Base-by-base conservation (phyloP, 2,329 filamentous ascomycete genomes). In the Fusarium mexicanum region DNA sequence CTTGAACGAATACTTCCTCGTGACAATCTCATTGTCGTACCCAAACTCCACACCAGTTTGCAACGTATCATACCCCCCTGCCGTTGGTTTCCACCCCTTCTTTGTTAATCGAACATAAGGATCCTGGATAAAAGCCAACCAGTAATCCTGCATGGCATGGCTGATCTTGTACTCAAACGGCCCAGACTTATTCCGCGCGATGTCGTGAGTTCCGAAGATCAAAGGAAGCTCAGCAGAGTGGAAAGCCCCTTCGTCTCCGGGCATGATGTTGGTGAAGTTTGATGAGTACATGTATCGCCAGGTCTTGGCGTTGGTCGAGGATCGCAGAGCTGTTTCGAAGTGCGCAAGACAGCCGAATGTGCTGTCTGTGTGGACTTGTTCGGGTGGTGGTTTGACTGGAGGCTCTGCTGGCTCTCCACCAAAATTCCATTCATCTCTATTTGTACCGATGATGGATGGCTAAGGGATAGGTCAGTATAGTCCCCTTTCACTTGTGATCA, bases 211-310 rank as follows among this genome's bases (percentile, higher is more conserved):
- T 22, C 62, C 64, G 10, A 67, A 60, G 16, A 67, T 60, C 6
- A 67, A 11, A 12, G 64, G 64, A 3, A 67, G 62, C 5, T 67
- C 62, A 4, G 64, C 62, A 12, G 29, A 38, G 11, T 67, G 64
- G 3, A 29, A 67, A 12, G 62, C 44, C 0, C 64, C 64, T 3
- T 60, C 31, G 11, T 46, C n/a, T 13, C 51, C 44, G 6, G 64
- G 62, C 62, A 67, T 67, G 20, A 67, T 67, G 11, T 67, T 67
- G 38, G 64, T 67, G 1, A 67, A 67, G 20, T 67, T 67, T 44
- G 62, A 33, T 4, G 64, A 67, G 24, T 67, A 67, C 64, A 67
- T 50, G 14, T 67, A 67, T 22, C 64, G 50, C 50, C 51, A 67
- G 22, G 62, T 67, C 7, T 67, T 60, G 6, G 18, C 38, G 2